Base-by-base conservation (phyloP, 768 basidiomycete genomes). In the Baorangia bicolor region DNA sequence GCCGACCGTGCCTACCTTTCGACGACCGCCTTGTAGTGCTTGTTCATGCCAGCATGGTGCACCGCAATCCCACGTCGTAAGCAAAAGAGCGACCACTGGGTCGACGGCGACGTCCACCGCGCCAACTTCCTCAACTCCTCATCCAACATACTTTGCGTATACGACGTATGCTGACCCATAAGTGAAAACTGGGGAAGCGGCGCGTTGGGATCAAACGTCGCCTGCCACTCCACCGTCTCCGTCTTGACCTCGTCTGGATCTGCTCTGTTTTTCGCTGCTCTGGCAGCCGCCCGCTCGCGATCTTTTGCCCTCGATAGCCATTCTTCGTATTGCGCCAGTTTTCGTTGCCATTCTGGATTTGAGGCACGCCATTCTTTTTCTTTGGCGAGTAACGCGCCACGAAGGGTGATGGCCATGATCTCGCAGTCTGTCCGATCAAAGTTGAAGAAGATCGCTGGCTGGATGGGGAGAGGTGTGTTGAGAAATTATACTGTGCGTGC, bases 1-100 rank as follows among this genome's bases (percentile, higher is more conserved):
- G 18, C 41, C 7, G n/a, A 28, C n/a, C 12, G 39, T 21, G 38
- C 65, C 43, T 56, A 82, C 83, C 80, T 80, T 74, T 87, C 85
- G 0, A 87, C 74, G 0, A 85, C 58, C 42, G 75, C 74, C 39
- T 86, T 70, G 64, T 88, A 89, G 1, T 68, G 68, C 63, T 80
- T 85, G 57, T 81, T 81, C 85, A 90, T 85, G 21, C 87, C 87
- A 10, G 82, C 62, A 66, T 89, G 88, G 60, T 90, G 87, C 12
- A 90, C 79, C 0, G 80, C 87, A 28, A 90, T 79, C 30, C 87
- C 87, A 31, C 88, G 74, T 46, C 68, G 66, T 45, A 90, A 69
- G 7, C 81, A 82, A 12, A 51, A 55, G 25, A 83, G 49, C 5
- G 77, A 75, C 80, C 82, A 83, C n/a, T 44, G n/a, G n/a, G n/a